Evolutionary conservation across 1,139 yeast species (phyloP), one percentile per base, ranked within the genome.

Genomic region (Suhomyces coccinellae): DNA sequence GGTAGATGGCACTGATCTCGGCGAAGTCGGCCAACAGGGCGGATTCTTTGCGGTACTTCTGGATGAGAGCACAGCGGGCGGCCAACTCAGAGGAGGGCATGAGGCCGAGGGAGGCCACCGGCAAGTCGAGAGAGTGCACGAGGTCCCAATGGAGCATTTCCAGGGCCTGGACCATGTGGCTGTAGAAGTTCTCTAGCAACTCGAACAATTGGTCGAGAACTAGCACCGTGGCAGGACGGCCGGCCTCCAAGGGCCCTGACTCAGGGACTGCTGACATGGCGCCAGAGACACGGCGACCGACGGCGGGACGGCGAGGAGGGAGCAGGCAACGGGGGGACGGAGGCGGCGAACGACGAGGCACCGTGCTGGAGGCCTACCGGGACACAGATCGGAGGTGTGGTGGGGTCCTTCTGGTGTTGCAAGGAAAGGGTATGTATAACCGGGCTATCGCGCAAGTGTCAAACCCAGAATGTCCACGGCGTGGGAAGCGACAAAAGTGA

Each of bases 401-500:
- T 33, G 37, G 33, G 29, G 29, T 29, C 33, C 29, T 28, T 22
- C 33, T 17, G 35, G 40, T 31, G 40, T 38, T 38, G 40, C 40
- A 40, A 37, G 36, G 45, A 45, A 41, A 41, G 16, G 47, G 47
- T 41, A 45, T 45, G 47, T 45, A 38, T 45, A 45, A 41, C 44
- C 47, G 45, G 47, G 47, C 39, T 38, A 27, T 41, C 47, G 47
- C 47, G 45, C 47, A 45, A 41, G 40, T 42, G 40, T 40, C 47
- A 41, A 42, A 37, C 38, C 38, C 33, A 32, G 40, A 33, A 30
- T 33, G 28, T 15, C 30, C 35, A 31, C 40, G 40, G 30, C 34
- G 29, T 27, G 38, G 38, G 29, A 36, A 36, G 24, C 31, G 38
- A 10, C 30, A 27, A 35, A 35, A 35, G 38, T 26, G 38, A 35